Base-by-base conservation (phyloP, 768 basidiomycete genomes). In the Rhizopogon rudus region DNA sequence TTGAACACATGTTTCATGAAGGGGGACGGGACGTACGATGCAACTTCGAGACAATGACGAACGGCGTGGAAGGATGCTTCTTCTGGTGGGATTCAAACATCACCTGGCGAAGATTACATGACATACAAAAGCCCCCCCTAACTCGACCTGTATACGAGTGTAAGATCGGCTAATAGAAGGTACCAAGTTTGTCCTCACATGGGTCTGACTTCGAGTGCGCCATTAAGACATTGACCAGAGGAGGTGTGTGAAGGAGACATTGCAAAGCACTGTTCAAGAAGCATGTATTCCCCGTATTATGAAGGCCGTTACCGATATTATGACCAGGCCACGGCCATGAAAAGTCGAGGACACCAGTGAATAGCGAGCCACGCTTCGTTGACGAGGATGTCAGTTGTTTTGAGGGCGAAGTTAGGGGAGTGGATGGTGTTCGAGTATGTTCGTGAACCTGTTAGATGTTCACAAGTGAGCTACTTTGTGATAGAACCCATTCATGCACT, bases 191-290 rank as follows among this genome's bases (percentile, higher is more conserved):
- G 49, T 49, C 79, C 88, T 64, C 64, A 91, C 91, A 93, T 60
- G 74, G 71, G 8, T 84, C 75, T 1, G 54, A 53, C 59, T 71
- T 77, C 37, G 69, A 71, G 63, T 87, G 87, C 7, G 68, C 68
- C 41, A 72, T 51, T 40, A 93, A 68, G 42, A 88, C 65, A 57
- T 78, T 81, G 39, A 93, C 76, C 25, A 99, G 78, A 2, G 95
- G 93, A 8, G 94, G 85, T 0, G 96, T 98, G 65, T 98, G 94
- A 13, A 97, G 71, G 49, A 98, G 80, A 63, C 93, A 93, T 73
- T 99, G 97, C 48, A 98, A 73, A 20, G 88, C 91, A 61, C 93
- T 93, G 69, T 99, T 99, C 63, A 98, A 75, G 70, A 96, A 99
- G 71, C 97, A 99, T 2, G 93, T 96, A 66, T 98, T 98, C 44